Evolutionary conservation across 805 yeast species (phyloP).

Genomic region (Clavispora santaluciae): DNA sequence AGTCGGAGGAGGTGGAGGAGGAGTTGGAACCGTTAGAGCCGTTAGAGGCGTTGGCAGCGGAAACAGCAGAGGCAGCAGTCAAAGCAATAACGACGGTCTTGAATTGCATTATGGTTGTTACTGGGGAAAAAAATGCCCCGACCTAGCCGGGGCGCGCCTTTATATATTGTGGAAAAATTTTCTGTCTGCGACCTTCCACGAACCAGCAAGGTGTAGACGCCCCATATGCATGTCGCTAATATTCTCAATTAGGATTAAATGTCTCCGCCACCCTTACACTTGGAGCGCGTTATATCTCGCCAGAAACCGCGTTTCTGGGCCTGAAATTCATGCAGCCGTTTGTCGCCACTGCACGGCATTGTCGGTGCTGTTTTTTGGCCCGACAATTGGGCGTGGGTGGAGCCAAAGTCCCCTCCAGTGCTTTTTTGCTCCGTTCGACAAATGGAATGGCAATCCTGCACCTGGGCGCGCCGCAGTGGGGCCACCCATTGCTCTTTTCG

Average conservation of each 20-base stretch:
- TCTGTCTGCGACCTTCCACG: background rate
- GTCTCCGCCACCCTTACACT: background rate
- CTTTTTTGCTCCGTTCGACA: background rate
- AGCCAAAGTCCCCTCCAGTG: background rate
- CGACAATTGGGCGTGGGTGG: too few relatives aligned
- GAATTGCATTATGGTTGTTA: constrained; percentile 58
- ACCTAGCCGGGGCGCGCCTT: constrained; percentile 1
- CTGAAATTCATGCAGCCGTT: too few relatives aligned
- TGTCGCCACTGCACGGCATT: too few relatives aligned
- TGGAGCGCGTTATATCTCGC: background rate
- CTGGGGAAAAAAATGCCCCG: background rate
- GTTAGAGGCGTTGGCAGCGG: constrained; percentile 50
- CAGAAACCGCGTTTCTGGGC: too few relatives aligned
- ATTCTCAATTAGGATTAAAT: background rate
- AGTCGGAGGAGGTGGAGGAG: constrained; percentile 29
- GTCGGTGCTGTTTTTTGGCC: too few relatives aligned
- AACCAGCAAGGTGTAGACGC: constrained; percentile 1
- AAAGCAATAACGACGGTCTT: constrained; percentile 61
- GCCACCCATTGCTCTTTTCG: background rate
- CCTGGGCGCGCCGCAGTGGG: background rate
- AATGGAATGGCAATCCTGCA: background rate
- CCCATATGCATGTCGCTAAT: background rate
- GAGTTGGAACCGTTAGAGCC: constrained; percentile 39
- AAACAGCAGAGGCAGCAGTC: constrained; percentile 66
- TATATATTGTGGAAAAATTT: constrained; percentile 9